A percentile compares a stretch with the other conserved stretches of the same genome.
These are phyloP conservation scores for Nicotiana sylvestris DNA, from an alignment of 257 asterid genomes.

Conservation along the genomic window DNA sequence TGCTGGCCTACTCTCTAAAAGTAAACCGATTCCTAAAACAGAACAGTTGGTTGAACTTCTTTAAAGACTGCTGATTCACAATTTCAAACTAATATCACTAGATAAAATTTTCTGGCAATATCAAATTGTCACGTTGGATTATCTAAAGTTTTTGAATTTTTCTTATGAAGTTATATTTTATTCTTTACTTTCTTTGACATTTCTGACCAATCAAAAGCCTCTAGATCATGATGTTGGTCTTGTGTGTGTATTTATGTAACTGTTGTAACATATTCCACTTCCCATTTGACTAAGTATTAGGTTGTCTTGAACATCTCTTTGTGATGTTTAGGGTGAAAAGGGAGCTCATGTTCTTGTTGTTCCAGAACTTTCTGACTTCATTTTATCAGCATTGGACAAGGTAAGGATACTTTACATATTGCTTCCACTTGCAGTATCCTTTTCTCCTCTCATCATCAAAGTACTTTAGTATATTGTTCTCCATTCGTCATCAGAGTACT, in stretches of 20 bases:
- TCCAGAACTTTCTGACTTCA: constrained; percentile 88
- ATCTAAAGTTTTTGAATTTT: background rate
- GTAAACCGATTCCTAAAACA: background rate
- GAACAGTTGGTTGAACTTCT: background rate
- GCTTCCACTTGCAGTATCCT: background rate
- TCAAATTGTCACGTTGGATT: background rate
- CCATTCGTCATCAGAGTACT: background rate
- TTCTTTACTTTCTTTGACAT: background rate
- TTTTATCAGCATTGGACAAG: constrained; percentile 70
- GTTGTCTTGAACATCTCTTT: constrained; percentile 6
- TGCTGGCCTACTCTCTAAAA: background rate
- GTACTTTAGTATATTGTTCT: background rate
- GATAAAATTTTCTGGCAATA: background rate
- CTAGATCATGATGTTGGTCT: constrained; percentile 5
- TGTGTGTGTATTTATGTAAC: background rate
- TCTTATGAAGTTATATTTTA: background rate
- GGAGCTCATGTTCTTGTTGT: constrained; percentile 90
- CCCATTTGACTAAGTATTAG: background rate
- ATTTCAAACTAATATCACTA: background rate
- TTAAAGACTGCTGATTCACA: background rate
- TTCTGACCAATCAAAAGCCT: background rate
- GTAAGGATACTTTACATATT: constrained; percentile 24
- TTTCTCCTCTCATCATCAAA: background rate
- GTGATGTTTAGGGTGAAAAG: constrained; percentile 62
- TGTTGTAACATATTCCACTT: background rate